These are phyloP conservation scores for Trichoderma aggressivum DNA, from an alignment of 2,329 filamentous ascomycete genomes.

Conservation along the genomic window DNA sequence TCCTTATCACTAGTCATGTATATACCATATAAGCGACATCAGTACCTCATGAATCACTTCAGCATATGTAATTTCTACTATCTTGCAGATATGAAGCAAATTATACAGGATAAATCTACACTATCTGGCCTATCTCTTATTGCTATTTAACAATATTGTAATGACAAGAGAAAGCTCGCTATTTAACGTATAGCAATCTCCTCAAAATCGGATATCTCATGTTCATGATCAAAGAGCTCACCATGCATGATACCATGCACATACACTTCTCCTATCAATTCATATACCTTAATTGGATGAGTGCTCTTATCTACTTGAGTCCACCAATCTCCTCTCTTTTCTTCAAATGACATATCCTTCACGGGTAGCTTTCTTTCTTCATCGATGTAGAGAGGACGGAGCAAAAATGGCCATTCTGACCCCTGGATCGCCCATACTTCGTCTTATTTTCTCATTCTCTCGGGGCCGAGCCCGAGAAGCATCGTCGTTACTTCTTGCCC, in stretches of 20 bases:
- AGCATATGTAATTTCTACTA: neutral
- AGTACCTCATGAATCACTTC: neutral
- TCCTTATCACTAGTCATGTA: neutral
- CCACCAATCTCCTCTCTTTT: neutral
- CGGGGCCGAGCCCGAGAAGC: neutral
- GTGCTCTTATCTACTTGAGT: neutral
- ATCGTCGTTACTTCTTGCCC: neutral
- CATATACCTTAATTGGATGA: neutral
- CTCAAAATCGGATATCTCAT: neutral
- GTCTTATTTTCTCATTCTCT: neutral
- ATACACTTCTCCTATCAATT: neutral
- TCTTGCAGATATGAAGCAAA: neutral
- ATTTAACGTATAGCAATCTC: neutral
- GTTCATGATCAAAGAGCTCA: neutral
- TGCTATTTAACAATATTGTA: neutral
- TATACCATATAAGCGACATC: neutral
- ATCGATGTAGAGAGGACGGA: neutral
- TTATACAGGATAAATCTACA: no score
- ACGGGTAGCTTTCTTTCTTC: neutral
- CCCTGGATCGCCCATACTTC: neutral
- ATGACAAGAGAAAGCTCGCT: neutral
- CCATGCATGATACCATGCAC: neutral
- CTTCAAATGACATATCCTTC: neutral
- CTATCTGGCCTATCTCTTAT: neutral
- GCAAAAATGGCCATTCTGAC: neutral